phyloP scores from a whole-genome alignment of 2,329 filamentous ascomycete species.

The Colletotrichum tabaci region DNA sequence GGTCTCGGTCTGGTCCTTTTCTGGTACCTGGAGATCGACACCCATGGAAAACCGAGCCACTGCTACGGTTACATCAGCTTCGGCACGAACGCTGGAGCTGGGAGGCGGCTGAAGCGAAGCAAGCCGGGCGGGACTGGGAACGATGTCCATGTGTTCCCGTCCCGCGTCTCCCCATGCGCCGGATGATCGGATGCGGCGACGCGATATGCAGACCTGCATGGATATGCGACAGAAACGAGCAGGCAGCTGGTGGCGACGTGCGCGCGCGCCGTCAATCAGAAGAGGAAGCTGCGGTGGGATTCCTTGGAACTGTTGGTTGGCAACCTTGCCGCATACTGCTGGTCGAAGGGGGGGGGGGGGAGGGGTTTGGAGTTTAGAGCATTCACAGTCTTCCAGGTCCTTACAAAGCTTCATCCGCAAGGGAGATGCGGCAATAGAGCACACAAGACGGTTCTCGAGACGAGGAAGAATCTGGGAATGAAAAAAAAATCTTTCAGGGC shows the following conservation, averaged over 20 bases:
- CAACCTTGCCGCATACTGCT: neutral
- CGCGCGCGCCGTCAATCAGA: conserved; percentile 5
- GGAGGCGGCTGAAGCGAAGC: conserved; percentile 2
- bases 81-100: neutral
- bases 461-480: too few relatives aligned
- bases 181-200: conserved; percentile 16
- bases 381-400: too few relatives aligned
- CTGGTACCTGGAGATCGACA: too few relatives aligned
- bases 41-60: neutral
- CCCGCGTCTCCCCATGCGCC: conserved; percentile 1
- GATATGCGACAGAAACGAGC: conserved; percentile 23
- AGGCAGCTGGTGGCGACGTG: conserved; percentile 17
- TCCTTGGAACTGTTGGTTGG: conserved; percentile 5
- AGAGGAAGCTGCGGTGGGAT: conserved; percentile 10
- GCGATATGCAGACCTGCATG: neutral
- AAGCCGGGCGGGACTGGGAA: neutral
- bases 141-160: neutral
- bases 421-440: neutral
- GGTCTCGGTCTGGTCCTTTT: neutral
- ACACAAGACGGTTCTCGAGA: neutral
- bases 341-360: neutral
- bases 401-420: neutral
- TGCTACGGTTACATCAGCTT: conserved; percentile 1
- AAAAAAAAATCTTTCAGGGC: neutral
- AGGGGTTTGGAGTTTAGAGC: too few relatives aligned